Evolutionary conservation across 352 stramenopile species (phyloP).

Genomic region (Blastocystis sp.): DNA sequence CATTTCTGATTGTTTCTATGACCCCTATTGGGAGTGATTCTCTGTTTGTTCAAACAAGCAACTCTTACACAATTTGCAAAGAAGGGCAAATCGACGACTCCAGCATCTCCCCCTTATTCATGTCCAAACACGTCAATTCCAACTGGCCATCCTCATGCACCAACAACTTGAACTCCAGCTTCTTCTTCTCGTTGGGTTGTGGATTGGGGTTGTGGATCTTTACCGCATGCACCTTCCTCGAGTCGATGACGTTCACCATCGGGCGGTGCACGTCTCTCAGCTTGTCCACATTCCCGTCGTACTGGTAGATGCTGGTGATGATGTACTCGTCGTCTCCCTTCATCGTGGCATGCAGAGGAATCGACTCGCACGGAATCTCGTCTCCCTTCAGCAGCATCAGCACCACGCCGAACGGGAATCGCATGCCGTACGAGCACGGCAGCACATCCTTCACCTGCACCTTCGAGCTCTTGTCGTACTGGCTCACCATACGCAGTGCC

Average conservation of each 20-base stretch:
- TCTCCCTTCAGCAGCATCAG: slow-evolving; percentile 51
- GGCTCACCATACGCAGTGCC: background rate
- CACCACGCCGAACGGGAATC: background rate
- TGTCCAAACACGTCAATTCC: background rate
- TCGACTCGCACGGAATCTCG: background rate
- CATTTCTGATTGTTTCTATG: no score
- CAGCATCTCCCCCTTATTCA: background rate
- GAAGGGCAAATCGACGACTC: background rate
- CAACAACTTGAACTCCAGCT: background rate
- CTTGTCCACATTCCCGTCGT: background rate
- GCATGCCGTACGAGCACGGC: slow-evolving; percentile 4
- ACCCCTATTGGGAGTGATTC: no score
- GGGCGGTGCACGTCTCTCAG: background rate
- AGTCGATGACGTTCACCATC: background rate
- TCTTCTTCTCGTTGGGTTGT: background rate
- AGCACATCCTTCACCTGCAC: background rate
- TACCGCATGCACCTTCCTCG: background rate
- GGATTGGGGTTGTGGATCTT: background rate
- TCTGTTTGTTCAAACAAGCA: background rate
- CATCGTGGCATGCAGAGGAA: background rate
- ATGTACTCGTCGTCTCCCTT: background rate
- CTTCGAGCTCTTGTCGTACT: background rate
- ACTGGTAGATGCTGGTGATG: slow-evolving; percentile 46
- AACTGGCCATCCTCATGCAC: background rate
- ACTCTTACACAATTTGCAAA: background rate